A percentile compares a stretch with the other conserved stretches of the same genome.
Evolutionary conservation across 2,329 filamentous ascomycete species (phyloP).

Genomic region (Tolypocladium endophyticum): DNA sequence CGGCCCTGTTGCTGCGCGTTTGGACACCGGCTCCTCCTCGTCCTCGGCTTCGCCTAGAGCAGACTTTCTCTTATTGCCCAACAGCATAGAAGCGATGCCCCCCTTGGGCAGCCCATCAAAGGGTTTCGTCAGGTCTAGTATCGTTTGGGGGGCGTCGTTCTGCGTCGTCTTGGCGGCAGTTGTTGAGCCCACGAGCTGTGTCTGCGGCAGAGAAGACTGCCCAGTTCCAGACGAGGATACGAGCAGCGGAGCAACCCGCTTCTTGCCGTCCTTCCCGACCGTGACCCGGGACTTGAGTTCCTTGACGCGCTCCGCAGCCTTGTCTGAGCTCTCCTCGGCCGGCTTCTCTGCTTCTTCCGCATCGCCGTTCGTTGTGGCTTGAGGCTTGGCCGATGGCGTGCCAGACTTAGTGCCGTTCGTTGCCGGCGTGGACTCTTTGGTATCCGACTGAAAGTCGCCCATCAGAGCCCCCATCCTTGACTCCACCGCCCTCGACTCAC

Average conservation of each 20-base stretch:
- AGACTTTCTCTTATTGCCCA: slow-evolving; percentile 88
- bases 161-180: slow-evolving; percentile 48
- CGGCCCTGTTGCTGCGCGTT: slow-evolving; percentile 54
- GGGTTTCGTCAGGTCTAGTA: slow-evolving; percentile 84
- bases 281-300: slow-evolving; percentile 83
- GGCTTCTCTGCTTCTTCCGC: slow-evolving; percentile 20
- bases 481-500: slow-evolving; percentile 80
- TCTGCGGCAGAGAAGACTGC: slow-evolving; percentile 79
- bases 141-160: slow-evolving; percentile 66
- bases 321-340: slow-evolving; percentile 39
- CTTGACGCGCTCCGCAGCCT: slow-evolving; percentile 42
- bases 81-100: slow-evolving; percentile 71
- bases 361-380: slow-evolving; percentile 27
- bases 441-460: slow-evolving; percentile 62
- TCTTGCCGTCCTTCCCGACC: slow-evolving; percentile 93
- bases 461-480: slow-evolving; percentile 97
- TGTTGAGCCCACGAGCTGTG: slow-evolving; percentile 72
- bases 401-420: slow-evolving; percentile 40
- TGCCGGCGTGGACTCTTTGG: slow-evolving; percentile 37
- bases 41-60: slow-evolving; percentile 66
- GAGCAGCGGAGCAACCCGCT: slow-evolving; percentile 82
- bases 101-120: slow-evolving; percentile 89
- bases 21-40: slow-evolving; percentile 45
- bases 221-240: slow-evolving; percentile 83
- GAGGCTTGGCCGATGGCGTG: slow-evolving; percentile 20